Evolutionary conservation across 495 filamentous ascomycete species (phyloP), one percentile per base, ranked within the genome.

Genomic region (Glarea lozoyensis): DNA sequence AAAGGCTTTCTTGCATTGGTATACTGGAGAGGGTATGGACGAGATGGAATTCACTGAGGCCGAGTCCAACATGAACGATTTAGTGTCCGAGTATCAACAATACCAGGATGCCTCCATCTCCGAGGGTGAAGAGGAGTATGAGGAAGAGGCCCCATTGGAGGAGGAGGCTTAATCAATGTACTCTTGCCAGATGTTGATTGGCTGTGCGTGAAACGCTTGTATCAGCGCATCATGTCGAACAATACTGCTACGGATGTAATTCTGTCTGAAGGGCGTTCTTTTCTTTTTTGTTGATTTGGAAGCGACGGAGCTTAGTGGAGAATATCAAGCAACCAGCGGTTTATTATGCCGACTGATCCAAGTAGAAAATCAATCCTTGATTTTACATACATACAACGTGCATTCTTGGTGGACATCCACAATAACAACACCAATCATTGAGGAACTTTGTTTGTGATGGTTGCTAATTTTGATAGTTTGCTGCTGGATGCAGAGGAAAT

Each of bases 1-100:
- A 66, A 99, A 97, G 83, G 92, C 92, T 81, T 99, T 99, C 89
- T 86, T 99, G 84, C 92, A 97, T 81, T 99, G 92, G 92, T 99
- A 99, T 71, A 99, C 92, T 79, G 88, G 89, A 63, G 92, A 99
- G 81, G 92, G 92, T 75, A 99, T 99, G 92, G 92, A 99, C 73
- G 92, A 99, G 84, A 97, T 97, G 92, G 92, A 99, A 76, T 99
- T 99, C 73, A 97, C 92, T 64, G 93, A 97, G 79, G 92, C 92
- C 58, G 92, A 99, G 84, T 90, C 84, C 75, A 99, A 99, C 76
- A 99, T 99, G 92, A 99, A 97, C 76, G 92, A 99, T 69, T 73
- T 99, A 67, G 92, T 99, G 50, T 95, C 90, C 46, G 92, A 99
- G 68, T 99, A 99, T 78, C 92, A 99, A 79, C 93, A 99, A 68